Evolutionary conservation across 441 rosid genomes (phyloP), one percentile per base, ranked within the genome.

Genomic region (Jatropha multifida): DNA sequence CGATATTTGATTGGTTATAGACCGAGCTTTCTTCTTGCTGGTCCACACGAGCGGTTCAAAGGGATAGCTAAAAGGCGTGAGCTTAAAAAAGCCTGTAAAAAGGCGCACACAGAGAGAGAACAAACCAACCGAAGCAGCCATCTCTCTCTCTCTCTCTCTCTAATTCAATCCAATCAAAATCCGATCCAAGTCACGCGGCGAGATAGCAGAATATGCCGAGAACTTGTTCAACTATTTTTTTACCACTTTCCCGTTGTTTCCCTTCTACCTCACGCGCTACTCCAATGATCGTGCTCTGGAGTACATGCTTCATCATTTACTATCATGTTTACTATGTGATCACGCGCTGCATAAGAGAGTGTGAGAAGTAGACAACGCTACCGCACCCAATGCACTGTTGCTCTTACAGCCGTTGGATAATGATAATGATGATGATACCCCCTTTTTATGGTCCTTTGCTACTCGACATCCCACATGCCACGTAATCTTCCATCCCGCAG

Each of bases 401-500:
- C 18, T 48, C 51, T 68, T 56, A 58, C 78, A 71, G 81, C 82
- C 85, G 85, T 76, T 68, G 23, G 85, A 81, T 81, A 56, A 55
- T 76, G 76, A 66, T 65, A 52, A n/a, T 46, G 51, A 59, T 69
- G 75, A 73, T 72, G 46, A 54, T 11, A 32, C 48, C 10, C 48
- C 48, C 9, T 44, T 44, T 42, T 44, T 18, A n/a, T 15, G 6
- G n/a, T 23, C 7, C 63, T 7, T 11, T 15, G 69, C 61, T 58
- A 52, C 74, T 65, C 56, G 80, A 67, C 81, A 70, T 51, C 76
- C 76, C 71, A 69, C 78, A 65, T 82, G 83, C 80, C 90, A 81
- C 86, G 86, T 81, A 82, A 72, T 75, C 38, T 61, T 32, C 78
- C 76, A 59, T 20, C 3, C 74, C 15, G 7, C 10, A 17, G 65